phyloP scores from a whole-genome alignment of 305 asterid genomes.

The Ajuga reptans region DNA sequence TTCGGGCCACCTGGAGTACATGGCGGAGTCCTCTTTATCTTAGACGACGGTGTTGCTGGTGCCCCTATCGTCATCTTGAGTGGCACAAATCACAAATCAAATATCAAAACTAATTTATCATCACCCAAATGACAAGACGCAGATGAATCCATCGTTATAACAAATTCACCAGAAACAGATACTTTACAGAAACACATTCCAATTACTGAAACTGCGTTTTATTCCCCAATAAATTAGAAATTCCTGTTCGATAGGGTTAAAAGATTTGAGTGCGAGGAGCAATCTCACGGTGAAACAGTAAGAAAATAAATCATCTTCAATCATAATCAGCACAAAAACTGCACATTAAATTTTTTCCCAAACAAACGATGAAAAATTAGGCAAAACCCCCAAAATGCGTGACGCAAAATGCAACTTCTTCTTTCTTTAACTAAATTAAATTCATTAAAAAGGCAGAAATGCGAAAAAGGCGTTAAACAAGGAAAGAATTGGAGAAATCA shows the following conservation, averaged over 20 bases:
- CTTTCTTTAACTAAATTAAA: no score
- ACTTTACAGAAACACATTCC: background rate
- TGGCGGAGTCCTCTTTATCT: constrained; percentile 44
- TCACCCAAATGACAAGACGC: background rate
- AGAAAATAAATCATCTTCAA: background rate
- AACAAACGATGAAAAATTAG: background rate
- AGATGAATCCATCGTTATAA: background rate
- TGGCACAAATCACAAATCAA: constrained; percentile 4
- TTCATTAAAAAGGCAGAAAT: background rate
- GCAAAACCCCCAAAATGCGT: background rate
- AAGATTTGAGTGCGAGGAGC: background rate
- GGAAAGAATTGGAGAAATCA: background rate
- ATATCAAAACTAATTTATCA: no score
- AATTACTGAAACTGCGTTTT: constrained; percentile 6
- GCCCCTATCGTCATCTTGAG: constrained; percentile 51
- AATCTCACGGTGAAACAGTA: background rate
- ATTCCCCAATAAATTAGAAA: background rate
- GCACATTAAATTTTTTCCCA: background rate
- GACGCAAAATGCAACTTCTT: background rate
- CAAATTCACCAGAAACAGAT: background rate
- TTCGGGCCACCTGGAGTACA: constrained; percentile 52
- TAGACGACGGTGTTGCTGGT: constrained; percentile 57
- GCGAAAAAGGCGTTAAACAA: background rate
- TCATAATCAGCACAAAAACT: constrained; percentile 6
- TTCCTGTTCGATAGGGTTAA: background rate